Percentiles rank a stretch among this genome's conserved stretches.
Evolutionary conservation across 192 early-diverging fungal species (phyloP).

Genomic region (Coemansia biformis): DNA sequence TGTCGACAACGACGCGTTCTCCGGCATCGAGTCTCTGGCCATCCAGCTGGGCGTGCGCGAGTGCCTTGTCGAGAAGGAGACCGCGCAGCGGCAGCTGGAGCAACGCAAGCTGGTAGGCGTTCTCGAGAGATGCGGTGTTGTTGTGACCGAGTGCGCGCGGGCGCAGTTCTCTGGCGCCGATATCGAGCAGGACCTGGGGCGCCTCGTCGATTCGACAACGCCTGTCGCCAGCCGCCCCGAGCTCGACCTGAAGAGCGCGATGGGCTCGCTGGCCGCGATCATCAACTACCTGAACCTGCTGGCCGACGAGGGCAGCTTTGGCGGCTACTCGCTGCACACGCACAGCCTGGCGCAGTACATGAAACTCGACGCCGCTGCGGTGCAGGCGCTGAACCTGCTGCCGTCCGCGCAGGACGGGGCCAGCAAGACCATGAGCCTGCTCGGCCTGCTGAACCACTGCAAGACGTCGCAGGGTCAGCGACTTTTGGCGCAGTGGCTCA

Average conservation of each 20-base stretch:
- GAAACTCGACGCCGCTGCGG: constrained; percentile 85
- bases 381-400: constrained; percentile 82
- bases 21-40: constrained; percentile 88
- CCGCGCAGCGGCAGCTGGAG: constrained; percentile 62
- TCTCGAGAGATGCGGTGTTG: constrained; percentile 70
- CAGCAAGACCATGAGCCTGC: constrained; percentile 60
- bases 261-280: constrained; percentile 22
- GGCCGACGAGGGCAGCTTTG: constrained; percentile 72
- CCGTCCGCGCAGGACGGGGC: constrained; percentile 66
- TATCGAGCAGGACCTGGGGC: constrained; percentile 81
- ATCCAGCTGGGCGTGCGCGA: constrained; percentile 95
- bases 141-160: constrained; percentile 56
- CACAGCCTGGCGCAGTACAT: constrained; percentile 87
- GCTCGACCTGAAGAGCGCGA: constrained; percentile 41
- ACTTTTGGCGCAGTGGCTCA: constrained; percentile 85
- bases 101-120: constrained; percentile 62
- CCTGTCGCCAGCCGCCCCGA: constrained; percentile 60
- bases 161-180: constrained; percentile 68
- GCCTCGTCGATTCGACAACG: constrained; percentile 65
- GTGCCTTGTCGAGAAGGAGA: constrained; percentile 63
- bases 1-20: constrained; percentile 86
- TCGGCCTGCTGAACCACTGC: constrained; percentile 82
- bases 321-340: constrained; percentile 61
- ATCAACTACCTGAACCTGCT: constrained; percentile 56
- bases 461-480: constrained; percentile 83